Evolutionary conservation across 352 stramenopile species (phyloP).

Genomic region (Phytophthora melonis): DNA sequence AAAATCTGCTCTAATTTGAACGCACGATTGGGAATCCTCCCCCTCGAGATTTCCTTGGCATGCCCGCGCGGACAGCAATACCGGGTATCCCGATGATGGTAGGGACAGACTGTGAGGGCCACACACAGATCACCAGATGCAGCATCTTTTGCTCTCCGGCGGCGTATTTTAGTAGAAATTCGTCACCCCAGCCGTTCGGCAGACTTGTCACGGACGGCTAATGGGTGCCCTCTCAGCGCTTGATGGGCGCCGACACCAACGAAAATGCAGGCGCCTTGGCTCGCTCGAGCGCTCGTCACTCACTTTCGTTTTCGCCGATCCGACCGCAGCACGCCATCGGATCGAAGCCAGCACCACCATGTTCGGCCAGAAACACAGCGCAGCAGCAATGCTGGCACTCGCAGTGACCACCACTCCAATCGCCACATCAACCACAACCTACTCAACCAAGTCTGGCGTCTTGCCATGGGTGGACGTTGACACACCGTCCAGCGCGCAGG

Average conservation of each 20-base stretch:
- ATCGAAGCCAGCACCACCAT: not conserved
- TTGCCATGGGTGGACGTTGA: slow-evolving; percentile 65
- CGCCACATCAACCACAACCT: too few species aligned
- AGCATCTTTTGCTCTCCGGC: not conserved
- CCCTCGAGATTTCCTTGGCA: too few species aligned
- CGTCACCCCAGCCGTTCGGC: not conserved
- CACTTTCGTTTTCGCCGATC: not conserved
- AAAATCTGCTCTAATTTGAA: too few species aligned
- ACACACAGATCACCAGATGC: too few species aligned
- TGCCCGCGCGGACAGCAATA: too few species aligned
- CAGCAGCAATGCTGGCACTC: not conserved
- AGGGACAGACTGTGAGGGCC: too few species aligned
- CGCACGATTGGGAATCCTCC: too few species aligned
- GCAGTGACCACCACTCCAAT: too few species aligned
- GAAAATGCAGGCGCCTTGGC: not conserved
- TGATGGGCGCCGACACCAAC: not conserved
- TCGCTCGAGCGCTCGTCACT: not conserved
- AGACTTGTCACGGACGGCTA: not conserved
- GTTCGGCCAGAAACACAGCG: not conserved
- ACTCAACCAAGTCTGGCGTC: slow-evolving; percentile 46
- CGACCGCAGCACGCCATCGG: not conserved
- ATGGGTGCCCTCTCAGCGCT: not conserved
- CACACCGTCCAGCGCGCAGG: slow-evolving; percentile 38
- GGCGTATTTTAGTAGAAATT: not conserved
- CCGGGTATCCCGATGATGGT: too few species aligned